Base-by-base conservation (phyloP, 441 rosid species). In the Mallotus repandus region DNA sequence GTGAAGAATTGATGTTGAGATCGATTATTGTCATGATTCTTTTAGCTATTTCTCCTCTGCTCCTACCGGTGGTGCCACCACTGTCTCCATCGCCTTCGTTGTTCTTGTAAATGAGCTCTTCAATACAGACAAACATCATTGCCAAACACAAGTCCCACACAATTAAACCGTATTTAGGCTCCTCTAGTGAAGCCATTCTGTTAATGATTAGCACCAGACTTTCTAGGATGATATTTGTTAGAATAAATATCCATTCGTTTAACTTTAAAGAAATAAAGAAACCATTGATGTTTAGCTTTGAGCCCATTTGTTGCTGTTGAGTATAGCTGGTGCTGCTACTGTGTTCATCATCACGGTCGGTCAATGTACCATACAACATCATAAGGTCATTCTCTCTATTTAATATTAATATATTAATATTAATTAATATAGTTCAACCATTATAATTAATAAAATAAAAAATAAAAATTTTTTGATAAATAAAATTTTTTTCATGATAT, bases 101-200 rank as follows among this genome's bases (percentile, higher is more conserved):
- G n/a, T n/a, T n/a, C n/a, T n/a, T 71, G 35, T 48, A 61, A 49
- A 71, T 13, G 0, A 71, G 66, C 59, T 71, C 67, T 18, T 50
- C 56, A 3, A 19, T 4, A 16, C 74, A 49, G 22, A 71, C 67
- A 8, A 60, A 18, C 74, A 71, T 71, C 29, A 61, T 18, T 5
- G 59, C 67, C 32, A 21, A 14, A 8, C n/a, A 48, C 29, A 71
- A 61, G 49, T 63, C 59, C 67, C 74, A 71, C 6, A 53, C 67
- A 0, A 35, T 49, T 35, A 60, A 61, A 29, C 35, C 67, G 18
- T 71, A 49, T 29, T 61, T 7, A 49, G 74, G 74, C 5, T 60
- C 19, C 7, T 32, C 7, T 0, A 32, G 65, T 7, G 66, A 71
- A 2, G 59, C 74, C 57, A 61, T 16, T 49, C 14, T 67, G 35